These are phyloP conservation scores for Litsea cubeba DNA, from an alignment of 164 flowering plant species.

Conservation along the genomic window DNA sequence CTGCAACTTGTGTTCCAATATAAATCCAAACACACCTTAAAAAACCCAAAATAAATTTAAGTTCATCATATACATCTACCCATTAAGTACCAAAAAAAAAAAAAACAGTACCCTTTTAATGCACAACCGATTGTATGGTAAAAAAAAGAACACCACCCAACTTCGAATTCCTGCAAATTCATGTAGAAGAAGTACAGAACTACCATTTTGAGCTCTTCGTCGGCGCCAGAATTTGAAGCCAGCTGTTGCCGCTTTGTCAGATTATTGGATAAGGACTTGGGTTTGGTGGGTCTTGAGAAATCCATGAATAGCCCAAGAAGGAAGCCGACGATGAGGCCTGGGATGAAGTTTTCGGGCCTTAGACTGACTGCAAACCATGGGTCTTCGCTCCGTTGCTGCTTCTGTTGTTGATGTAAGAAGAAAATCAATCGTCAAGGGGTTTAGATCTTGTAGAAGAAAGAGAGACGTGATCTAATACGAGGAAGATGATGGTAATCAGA, in stretches of 20 bases:
- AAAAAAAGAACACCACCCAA: not conserved
- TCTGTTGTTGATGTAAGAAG: not conserved
- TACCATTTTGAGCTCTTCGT: conserved; percentile 83
- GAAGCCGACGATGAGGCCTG: conserved; percentile 84
- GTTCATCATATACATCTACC: not conserved
- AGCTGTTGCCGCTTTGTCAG: conserved; percentile 20
- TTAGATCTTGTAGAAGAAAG: not conserved
- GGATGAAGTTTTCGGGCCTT: conserved; percentile 69
- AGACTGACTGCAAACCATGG: conserved; percentile 48
- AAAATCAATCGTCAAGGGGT: not conserved
- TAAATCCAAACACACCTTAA: not conserved
- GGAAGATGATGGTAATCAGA: not conserved
- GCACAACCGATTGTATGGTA: no score
- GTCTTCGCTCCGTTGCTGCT: conserved; percentile 21
- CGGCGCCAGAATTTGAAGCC: conserved; percentile 19
- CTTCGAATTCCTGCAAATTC: not conserved
- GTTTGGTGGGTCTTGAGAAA: conserved; percentile 37
- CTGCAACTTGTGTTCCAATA: not conserved
- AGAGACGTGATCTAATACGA: not conserved
- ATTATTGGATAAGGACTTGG: conserved; percentile 12
- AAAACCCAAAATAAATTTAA: not conserved
- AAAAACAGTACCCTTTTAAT: not conserved
- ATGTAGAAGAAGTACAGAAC: conserved; percentile 1
- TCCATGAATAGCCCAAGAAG: conserved; percentile 64
- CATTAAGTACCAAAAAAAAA: not conserved